phyloP scores from a whole-genome alignment of 2,329 filamentous ascomycete genomes.

The Penicillium palitans region DNA sequence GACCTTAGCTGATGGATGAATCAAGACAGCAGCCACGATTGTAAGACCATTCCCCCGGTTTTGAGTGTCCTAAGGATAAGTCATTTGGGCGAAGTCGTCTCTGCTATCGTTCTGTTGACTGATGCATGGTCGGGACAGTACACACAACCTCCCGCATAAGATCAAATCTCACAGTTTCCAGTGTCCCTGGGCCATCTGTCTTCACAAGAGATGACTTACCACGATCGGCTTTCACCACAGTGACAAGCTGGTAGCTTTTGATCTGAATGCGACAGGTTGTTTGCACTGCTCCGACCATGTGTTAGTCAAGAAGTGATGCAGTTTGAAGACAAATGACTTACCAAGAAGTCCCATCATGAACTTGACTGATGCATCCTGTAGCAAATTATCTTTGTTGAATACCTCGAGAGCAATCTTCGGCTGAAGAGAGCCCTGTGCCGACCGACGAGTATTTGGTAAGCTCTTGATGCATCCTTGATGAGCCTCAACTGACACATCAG shows the following conservation, averaged over 20 bases:
- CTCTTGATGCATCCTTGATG: not conserved
- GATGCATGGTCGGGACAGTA: not conserved
- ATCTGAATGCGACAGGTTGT: not conserved
- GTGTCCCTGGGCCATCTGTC: too few relatives aligned
- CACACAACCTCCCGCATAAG: not conserved
- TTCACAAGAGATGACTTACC: not conserved
- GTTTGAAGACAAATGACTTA: not conserved
- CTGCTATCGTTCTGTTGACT: not conserved
- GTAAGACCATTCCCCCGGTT: not conserved
- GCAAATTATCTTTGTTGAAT: not conserved
- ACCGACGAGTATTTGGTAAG: not conserved
- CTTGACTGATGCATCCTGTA: not conserved
- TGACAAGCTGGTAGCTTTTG: not conserved
- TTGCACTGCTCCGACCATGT: not conserved
- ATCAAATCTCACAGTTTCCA: not conserved
- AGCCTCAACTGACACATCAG: not conserved
- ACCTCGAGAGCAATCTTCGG: not conserved
- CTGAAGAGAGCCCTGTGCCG: too few relatives aligned
- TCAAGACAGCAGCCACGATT: not conserved
- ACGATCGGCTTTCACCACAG: too few relatives aligned
- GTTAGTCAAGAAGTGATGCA: not conserved
- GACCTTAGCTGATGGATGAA: not conserved
- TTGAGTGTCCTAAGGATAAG: not conserved
- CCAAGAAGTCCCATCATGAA: not conserved
- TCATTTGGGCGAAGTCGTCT: not conserved